phyloP scores from a whole-genome alignment of 257 asterid species.

The Osmanthus fragrans region DNA sequence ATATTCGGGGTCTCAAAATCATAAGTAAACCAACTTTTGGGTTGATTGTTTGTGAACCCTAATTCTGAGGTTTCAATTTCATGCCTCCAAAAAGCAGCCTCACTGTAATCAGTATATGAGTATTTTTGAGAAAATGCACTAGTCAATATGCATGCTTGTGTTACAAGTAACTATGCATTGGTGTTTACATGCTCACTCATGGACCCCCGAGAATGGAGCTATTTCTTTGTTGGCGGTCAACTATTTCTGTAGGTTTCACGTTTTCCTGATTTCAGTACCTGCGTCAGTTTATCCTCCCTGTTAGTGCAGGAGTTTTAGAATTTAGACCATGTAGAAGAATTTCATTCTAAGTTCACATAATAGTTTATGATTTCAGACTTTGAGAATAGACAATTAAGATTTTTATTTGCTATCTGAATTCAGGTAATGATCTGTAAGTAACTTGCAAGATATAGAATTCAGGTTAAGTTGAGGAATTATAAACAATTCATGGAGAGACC shows the following conservation, averaged over 20 bases:
- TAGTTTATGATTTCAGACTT: neutral
- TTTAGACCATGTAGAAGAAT: neutral
- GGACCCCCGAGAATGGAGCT: neutral
- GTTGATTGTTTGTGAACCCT: neutral
- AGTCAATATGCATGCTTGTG: neutral
- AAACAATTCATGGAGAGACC: neutral
- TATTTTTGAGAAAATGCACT: neutral
- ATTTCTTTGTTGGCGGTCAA: neutral
- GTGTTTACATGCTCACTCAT: neutral
- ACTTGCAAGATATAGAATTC: neutral
- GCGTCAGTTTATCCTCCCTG: slow-evolving; percentile 4
- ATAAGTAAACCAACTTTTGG: neutral
- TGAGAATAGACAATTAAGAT: neutral
- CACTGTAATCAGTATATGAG: neutral
- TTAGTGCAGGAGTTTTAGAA: neutral
- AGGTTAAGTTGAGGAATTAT: neutral
- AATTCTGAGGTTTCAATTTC: neutral
- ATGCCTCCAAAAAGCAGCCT: neutral
- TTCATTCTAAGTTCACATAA: neutral
- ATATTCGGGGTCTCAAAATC: neutral
- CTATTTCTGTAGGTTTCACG: neutral
- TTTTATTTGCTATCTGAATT: neutral
- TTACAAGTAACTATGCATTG: neutral
- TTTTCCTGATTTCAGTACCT: neutral
- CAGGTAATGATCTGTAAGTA: neutral